phyloP scores from a whole-genome alignment of 176 grass and related monocot species.

The Typha latifolia region DNA sequence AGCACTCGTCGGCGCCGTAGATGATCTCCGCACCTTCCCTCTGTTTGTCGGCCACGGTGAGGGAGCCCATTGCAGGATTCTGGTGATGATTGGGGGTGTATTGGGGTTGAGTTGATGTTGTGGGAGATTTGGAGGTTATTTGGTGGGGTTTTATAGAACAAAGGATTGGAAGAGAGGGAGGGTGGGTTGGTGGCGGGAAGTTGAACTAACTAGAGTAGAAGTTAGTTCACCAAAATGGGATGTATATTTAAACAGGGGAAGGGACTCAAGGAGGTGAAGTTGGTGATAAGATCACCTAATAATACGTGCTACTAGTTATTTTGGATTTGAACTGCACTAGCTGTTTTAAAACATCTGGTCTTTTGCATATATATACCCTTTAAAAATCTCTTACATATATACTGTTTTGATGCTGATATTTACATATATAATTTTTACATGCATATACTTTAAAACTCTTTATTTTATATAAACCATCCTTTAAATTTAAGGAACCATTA shows the following conservation, averaged over 20 bases:
- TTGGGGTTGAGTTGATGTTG: background rate
- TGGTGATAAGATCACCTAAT: background rate
- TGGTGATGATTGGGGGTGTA: background rate
- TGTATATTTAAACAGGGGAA: too few relatives aligned
- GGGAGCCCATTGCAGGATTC: slow-evolving; percentile 37
- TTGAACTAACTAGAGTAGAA: slow-evolving; percentile 18
- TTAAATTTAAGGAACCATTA: too few relatives aligned
- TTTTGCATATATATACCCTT: too few relatives aligned
- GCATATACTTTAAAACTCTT: too few relatives aligned
- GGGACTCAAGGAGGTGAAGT: too few relatives aligned
- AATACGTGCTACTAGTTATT: too few relatives aligned
- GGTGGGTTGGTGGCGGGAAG: slow-evolving; percentile 22
- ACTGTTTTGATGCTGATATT: too few relatives aligned
- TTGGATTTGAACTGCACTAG: too few relatives aligned
- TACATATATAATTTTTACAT: too few relatives aligned
- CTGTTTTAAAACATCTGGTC: too few relatives aligned
- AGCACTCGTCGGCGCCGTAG: slow-evolving; percentile 63
- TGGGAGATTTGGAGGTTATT: background rate
- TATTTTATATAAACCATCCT: too few relatives aligned
- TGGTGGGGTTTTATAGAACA: background rate
- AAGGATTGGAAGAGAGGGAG: background rate
- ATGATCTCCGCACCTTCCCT: slow-evolving; percentile 55
- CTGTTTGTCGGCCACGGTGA: slow-evolving; percentile 25
- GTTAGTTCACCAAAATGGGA: slow-evolving; percentile 10
- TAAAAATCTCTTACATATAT: too few relatives aligned